Evolutionary conservation across 805 yeast genomes (phyloP).

Genomic region (Grigorovia humatica): DNA sequence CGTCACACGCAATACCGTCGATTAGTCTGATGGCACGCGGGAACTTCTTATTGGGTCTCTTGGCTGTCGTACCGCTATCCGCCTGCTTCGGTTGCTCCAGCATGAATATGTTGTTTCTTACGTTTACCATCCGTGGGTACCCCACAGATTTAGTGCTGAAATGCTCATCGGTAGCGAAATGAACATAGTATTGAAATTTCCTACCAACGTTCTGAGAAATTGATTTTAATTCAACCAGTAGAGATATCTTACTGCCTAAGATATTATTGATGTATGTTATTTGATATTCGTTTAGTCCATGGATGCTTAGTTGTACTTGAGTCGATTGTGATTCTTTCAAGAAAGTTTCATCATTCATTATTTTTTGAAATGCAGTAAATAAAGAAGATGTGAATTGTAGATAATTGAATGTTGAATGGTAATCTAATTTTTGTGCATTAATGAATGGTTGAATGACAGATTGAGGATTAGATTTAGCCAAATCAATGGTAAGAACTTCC

Average conservation of each 20-base stretch:
- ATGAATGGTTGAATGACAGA: constrained; percentile 26
- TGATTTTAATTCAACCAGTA: constrained; percentile 22
- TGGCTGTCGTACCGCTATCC: background rate
- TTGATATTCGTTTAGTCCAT: constrained; percentile 24
- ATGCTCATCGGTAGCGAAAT: constrained; percentile 25
- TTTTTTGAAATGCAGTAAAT: constrained; percentile 15
- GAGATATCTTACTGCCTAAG: constrained; percentile 19
- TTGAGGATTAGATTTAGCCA: constrained; percentile 27
- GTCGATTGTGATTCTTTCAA: constrained; percentile 5
- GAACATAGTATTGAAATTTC: constrained; percentile 21
- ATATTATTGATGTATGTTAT: constrained; percentile 20
- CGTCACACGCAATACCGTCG: constrained; percentile 25
- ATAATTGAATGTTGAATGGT: constrained; percentile 28
- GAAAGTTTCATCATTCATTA: constrained; percentile 8
- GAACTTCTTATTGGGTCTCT: constrained; percentile 1
- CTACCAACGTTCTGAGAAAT: constrained; percentile 20
- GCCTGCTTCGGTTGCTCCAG: constrained; percentile 7
- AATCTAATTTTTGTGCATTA: constrained; percentile 20
- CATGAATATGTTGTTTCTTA: constrained; percentile 23
- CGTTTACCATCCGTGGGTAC: constrained; percentile 22
- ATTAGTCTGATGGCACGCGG: constrained; percentile 18
- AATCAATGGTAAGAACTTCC: constrained; percentile 21
- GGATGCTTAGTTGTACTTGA: constrained; percentile 19
- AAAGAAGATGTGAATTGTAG: constrained; percentile 27
- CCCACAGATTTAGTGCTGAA: constrained; percentile 20